Percentiles rank a stretch among this genome's conserved stretches.
These are phyloP conservation scores for Dryadomyces sulphureus DNA, from an alignment of 2,329 filamentous ascomycete genomes.

Conservation along the genomic window DNA sequence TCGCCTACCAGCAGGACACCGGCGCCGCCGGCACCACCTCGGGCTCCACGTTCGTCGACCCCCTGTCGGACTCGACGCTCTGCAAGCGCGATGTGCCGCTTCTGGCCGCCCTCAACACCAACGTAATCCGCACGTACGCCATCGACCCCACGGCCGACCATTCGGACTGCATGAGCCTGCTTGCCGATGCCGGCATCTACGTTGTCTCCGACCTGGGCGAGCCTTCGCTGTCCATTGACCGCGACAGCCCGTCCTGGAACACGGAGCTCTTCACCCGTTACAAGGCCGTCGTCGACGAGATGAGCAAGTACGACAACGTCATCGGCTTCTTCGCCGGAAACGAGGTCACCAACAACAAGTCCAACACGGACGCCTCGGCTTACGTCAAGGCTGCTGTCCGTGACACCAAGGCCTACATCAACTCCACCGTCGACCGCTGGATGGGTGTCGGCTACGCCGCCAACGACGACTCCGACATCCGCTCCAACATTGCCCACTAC, in stretches of 20 bases:
- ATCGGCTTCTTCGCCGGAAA: conserved; percentile 98
- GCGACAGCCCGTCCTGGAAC: conserved; percentile 66
- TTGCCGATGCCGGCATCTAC: conserved; percentile 82
- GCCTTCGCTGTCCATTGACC: conserved; percentile 72
- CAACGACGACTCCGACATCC: conserved; percentile 78
- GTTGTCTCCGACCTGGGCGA: conserved; percentile 83
- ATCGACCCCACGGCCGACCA: conserved; percentile 71
- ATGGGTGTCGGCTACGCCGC: conserved; percentile 92
- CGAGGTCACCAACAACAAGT: conserved; percentile 79
- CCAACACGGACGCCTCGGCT: conserved; percentile 80
- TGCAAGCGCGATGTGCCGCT: conserved; percentile 82
- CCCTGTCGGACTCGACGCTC: conserved; percentile 53
- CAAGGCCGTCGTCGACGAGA: conserved; percentile 64
- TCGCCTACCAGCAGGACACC: conserved; percentile 85
- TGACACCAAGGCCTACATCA: conserved; percentile 92
- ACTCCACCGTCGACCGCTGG: conserved; percentile 56
- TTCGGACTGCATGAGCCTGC: conserved; percentile 66
- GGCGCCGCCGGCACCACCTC: conserved; percentile 37
- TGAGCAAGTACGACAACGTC: conserved; percentile 75
- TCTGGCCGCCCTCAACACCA: conserved; percentile 66
- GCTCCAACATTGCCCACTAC: conserved; percentile 71
- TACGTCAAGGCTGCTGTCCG: conserved; percentile 97
- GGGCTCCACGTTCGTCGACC: conserved; percentile 56
- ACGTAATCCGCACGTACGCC: conserved; percentile 90
- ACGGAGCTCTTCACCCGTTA: conserved; percentile 67